Evolutionary conservation across 345 rosid species (phyloP), one percentile per base, ranked within the genome.

Genomic region (Acer yangbiense): DNA sequence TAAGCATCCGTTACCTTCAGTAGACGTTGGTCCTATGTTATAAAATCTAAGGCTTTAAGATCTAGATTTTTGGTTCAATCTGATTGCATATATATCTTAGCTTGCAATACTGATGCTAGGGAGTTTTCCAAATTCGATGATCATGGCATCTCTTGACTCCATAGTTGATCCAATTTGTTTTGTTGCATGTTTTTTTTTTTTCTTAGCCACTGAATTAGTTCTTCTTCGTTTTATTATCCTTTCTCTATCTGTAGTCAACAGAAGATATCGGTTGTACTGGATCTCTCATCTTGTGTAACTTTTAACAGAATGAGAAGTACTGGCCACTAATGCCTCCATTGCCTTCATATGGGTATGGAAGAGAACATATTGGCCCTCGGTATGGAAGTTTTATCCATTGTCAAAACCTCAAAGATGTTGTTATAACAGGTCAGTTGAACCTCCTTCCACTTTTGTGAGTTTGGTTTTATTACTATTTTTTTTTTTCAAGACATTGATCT

Each of bases 331-430:
- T 89, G 90, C 93, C 90, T 75, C 87, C 90, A 25, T 78, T 89
- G 79, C 93, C 93, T 64, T 87, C 93, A 12, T 89, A 87, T 72
- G 93, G 93, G 39, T 84, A 86, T 77, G 93, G 93, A 69, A 87
- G 93, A 76, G 93, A 89, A 85, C 90, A 87, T 81, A 77, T 77
- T 66, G 93, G 93, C 77, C 90, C 93, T 76, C 88, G 89, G n/a
- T 89, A 83, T 77, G 88, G 90, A 70, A 89, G 93, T 80, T 85
- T 87, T 73, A 84, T 89, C 72, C 93, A 89, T 68, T 90, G 93
- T 54, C 93, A 89, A 81, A 86, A 89, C 76, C 90, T 89, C 82
- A 87, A 80, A 82, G 93, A 87, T 86, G 83, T 89, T 64, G 86
- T 83, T 62, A 84, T 89, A 83, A 89, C 90, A 79, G 93, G 90